Conservation (phyloP, 164 flowering plant species). For the Nelumbo lutea region DNA sequence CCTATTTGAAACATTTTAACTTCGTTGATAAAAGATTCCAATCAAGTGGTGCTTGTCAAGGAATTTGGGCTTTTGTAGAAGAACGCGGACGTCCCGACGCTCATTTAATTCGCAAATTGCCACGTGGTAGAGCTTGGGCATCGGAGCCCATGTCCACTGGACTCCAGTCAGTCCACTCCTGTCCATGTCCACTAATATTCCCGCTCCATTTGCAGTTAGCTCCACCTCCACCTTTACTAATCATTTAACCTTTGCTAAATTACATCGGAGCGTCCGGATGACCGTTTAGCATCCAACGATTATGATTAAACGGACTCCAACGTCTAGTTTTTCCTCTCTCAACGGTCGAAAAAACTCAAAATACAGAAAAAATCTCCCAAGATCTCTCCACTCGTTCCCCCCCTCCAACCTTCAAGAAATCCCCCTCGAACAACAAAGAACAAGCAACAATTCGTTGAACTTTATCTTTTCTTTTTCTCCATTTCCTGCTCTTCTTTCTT, state of each 20-base stretch:
- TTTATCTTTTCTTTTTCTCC: constrained; percentile 4
- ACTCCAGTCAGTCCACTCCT: too few species aligned
- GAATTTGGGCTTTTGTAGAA: too few species aligned
- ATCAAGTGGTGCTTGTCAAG: too few species aligned
- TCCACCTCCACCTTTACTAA: too few species aligned
- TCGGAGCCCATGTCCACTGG: too few species aligned
- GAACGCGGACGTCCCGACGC: too few species aligned
- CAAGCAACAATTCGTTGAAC: background rate
- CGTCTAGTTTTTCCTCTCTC: constrained; percentile 30
- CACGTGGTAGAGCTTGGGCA: too few species aligned
- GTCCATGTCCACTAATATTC: too few species aligned
- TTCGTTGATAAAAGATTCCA: too few species aligned
- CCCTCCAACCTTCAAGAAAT: constrained; percentile 4
- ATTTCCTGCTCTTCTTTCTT: background rate
- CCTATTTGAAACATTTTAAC: too few species aligned
- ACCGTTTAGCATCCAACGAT: constrained; percentile 45
- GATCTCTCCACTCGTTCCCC: constrained; percentile 3
- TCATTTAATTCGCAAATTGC: too few species aligned
- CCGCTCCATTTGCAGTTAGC: too few species aligned
- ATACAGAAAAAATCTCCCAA: constrained; percentile 6
- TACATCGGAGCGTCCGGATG: constrained; percentile 55
- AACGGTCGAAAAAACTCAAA: constrained; percentile 56
- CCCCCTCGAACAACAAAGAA: background rate
- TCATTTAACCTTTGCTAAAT: background rate
- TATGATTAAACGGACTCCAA: constrained; percentile 29